Evolutionary conservation across 1,284 basidiomycete species (phyloP).

Genomic region (Sporisorium scitamineum): DNA sequence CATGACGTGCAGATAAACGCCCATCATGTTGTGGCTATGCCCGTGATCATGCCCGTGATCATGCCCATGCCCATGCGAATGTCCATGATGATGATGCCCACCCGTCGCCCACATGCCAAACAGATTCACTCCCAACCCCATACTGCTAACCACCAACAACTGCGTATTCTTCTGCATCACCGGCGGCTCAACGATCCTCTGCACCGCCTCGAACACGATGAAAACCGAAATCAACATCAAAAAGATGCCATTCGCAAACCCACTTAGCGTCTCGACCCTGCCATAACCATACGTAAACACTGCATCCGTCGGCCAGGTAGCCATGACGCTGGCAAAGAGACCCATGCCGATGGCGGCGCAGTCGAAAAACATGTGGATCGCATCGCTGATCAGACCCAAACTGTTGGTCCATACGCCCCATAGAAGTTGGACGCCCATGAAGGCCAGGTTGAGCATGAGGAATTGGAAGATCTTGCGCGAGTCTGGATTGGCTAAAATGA

Average conservation of each 20-base stretch:
- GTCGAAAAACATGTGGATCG: slow-evolving; percentile 99
- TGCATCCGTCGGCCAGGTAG: slow-evolving; percentile 94
- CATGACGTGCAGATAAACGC: slow-evolving; percentile 84
- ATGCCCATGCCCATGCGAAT: slow-evolving; percentile 74
- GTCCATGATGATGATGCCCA: slow-evolving; percentile 61
- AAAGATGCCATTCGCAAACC: slow-evolving; percentile 98
- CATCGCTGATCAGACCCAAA: slow-evolving; percentile 95
- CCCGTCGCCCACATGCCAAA: slow-evolving; percentile 99
- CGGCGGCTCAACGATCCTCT: slow-evolving; percentile 93
- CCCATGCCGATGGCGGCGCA: slow-evolving; percentile 97
- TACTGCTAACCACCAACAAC: slow-evolving; percentile 85
- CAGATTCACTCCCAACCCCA: slow-evolving; percentile 92
- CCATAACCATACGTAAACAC: slow-evolving; percentile 96
- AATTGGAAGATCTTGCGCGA: slow-evolving; percentile 98
- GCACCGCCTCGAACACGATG: slow-evolving; percentile 97
- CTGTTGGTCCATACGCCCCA: slow-evolving; percentile 95
- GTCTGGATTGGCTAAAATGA: slow-evolving; percentile 88
- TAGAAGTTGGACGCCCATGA: slow-evolving; percentile 79
- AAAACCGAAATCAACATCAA: slow-evolving; percentile 96
- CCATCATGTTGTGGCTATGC: slow-evolving; percentile 98
- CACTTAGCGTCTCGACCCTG: slow-evolving; percentile 98
- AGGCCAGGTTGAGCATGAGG: slow-evolving; percentile 90
- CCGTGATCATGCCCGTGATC: slow-evolving; percentile 77
- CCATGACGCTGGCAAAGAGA: slow-evolving; percentile 95
- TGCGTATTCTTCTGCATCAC: slow-evolving; percentile 95